A percentile compares a stretch with the other conserved stretches of the same genome.
phyloP scores from a whole-genome alignment of 2,329 filamentous ascomycete genomes.

The Sporothrix variecibatus region DNA sequence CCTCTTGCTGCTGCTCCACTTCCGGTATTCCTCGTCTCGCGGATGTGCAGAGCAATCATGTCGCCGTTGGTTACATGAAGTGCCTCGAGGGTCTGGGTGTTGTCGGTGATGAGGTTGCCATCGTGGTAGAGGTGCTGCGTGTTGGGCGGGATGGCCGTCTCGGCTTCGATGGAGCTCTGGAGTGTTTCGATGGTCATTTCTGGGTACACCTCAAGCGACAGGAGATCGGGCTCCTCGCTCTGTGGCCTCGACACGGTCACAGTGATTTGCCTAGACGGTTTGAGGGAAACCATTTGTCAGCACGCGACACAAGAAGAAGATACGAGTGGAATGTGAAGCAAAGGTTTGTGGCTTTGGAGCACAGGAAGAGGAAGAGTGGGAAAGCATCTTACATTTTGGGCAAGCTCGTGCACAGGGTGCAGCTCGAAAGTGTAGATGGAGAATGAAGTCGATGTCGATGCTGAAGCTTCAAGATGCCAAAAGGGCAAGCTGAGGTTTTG shows the following conservation, averaged over 20 bases:
- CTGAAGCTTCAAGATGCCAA: not conserved
- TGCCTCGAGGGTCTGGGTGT: slow-evolving; percentile 77
- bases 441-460: not conserved
- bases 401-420: not conserved
- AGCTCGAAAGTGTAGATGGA: not conserved
- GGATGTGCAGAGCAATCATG: slow-evolving; percentile 85
- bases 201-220: slow-evolving; percentile 78
- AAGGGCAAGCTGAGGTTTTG: not conserved
- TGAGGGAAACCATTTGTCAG: not conserved
- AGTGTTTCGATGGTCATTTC: slow-evolving; percentile 83
- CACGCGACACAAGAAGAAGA: not conserved
- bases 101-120: slow-evolving; percentile 75
- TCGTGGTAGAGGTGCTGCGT: slow-evolving; percentile 90
- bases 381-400: slow-evolving; percentile 23
- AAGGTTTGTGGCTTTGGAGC: not conserved
- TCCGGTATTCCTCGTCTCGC: slow-evolving; percentile 41
- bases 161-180: slow-evolving; percentile 84
- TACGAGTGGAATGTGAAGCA: not conserved
- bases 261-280: slow-evolving; percentile 71
- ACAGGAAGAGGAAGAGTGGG: not conserved
- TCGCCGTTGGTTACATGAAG: slow-evolving; percentile 83
- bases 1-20: not conserved
- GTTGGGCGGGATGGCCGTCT: slow-evolving; percentile 70
- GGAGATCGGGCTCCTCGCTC: slow-evolving; percentile 69
- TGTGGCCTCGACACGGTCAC: slow-evolving; percentile 79